Base-by-base conservation (phyloP, 1,139 yeast species). In the Candida glucosophila region DNA sequence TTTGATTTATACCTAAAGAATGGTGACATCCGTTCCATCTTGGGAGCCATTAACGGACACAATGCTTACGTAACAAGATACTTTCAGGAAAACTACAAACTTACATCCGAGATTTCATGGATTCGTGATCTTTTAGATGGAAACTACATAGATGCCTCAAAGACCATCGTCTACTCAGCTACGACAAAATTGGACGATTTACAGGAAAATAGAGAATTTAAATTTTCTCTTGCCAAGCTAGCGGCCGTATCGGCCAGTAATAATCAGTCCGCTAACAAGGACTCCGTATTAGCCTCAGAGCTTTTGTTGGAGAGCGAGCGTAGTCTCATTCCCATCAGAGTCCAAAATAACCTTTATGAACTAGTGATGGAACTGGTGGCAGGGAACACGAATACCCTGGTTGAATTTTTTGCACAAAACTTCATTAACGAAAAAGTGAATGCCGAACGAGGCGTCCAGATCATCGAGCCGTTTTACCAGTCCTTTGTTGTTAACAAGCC, bases 161-260 rank as follows among this genome's bases (percentile, higher is more conserved):
- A 49, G 6, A 57, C 66, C 0, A 53, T 83, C 14, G 33, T 55
- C 2, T 39, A 47, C 4, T 61, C 73, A 5, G 63, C 71, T 4
- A 41, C 52, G 12, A 16, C 31, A 6, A 44, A 49, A n/a, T 40
- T 47, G 3, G 60, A 58, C 13, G 74, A 67, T 12, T 49, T 55
- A 9, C 56, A 70, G 25, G 58, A 54, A 6, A 66, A 67, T 39
- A 69, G 68, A 41, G 72, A 67, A 36, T 46, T 80, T 20, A 75
- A 77, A 37, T 61, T 76, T 34, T 78, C 86, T 25, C 56, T 85
- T 29, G 88, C 93, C 4, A 85, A 83, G 46, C 52, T 85, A 19
- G 45, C 71, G 1, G 49, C 57, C 1, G 40, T 60, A 19, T 67
- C 70, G 2, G 43, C 54, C 16, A 19, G 18, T 22, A 31, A 24